phyloP scores from a whole-genome alignment of 192 early-diverging fungal genomes.

The Linnemannia schmuckeri region DNA sequence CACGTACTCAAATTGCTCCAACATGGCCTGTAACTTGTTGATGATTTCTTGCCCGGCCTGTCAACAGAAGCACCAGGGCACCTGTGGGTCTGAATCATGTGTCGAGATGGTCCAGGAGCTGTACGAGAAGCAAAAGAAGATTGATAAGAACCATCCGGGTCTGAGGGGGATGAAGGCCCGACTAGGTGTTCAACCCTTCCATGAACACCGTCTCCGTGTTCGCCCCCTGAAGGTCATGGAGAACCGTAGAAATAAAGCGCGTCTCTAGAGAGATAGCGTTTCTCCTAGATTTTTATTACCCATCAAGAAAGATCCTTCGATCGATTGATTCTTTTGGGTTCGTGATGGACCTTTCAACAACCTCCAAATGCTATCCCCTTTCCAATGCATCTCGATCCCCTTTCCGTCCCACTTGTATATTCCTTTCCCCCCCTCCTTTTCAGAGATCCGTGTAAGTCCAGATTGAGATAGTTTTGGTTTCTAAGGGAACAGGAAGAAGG shows the following conservation, averaged over 20 bases:
- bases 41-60: conserved; percentile 78
- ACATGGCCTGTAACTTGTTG: conserved; percentile 78
- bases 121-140: conserved; percentile 42
- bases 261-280: neutral
- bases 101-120: conserved; percentile 59
- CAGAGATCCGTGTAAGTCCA: neutral
- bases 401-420: neutral
- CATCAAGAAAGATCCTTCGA: too few species aligned
- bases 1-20: conserved; percentile 77
- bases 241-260: conserved; percentile 25
- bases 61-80: conserved; percentile 57
- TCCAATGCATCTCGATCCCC: neutral
- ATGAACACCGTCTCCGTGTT: conserved; percentile 47
- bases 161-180: conserved; percentile 46
- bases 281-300: too few species aligned
- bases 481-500: neutral
- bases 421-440: neutral
- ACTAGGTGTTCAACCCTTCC: conserved; percentile 32
- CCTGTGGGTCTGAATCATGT: conserved; percentile 64
- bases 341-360: neutral
- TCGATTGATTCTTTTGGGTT: too few species aligned
- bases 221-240: conserved; percentile 34
- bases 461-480: neutral
- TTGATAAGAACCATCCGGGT: conserved; percentile 31
- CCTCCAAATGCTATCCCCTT: neutral